Conservation (phyloP, 2,329 filamentous ascomycete species). For the Fusarium dlaminii region DNA sequence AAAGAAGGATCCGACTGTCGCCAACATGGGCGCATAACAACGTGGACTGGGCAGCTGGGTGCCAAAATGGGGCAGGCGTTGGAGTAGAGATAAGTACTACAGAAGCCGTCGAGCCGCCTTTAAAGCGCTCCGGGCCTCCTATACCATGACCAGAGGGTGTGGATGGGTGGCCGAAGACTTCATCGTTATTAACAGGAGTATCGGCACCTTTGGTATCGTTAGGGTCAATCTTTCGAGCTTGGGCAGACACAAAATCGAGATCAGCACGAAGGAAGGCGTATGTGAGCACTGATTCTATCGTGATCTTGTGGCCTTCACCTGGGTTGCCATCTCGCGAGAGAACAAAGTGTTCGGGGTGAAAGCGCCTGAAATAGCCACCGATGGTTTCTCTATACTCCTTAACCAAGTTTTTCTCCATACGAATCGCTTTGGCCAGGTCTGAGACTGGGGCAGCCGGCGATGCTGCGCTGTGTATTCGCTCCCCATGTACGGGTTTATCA, state of each 20-base stretch:
- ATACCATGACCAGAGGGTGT: conserved; percentile 70
- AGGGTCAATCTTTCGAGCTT: conserved; percentile 81
- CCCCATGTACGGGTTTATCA: conserved; percentile 50
- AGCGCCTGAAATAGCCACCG: conserved; percentile 93
- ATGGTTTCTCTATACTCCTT: conserved; percentile 83
- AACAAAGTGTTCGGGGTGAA: conserved; percentile 81
- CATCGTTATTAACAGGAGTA: conserved; percentile 82
- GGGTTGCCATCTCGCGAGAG: conserved; percentile 47
- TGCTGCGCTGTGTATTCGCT: conserved; percentile 50
- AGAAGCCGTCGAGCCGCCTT: conserved; percentile 92
- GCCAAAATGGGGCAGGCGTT: conserved; percentile 93
- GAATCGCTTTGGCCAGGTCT: conserved; percentile 69
- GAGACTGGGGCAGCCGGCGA: conserved; percentile 61
- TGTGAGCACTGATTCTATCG: conserved; percentile 80
- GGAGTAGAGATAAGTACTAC: conserved; percentile 92
- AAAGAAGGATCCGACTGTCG: conserved; percentile 90
- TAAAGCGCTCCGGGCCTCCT: conserved; percentile 81
- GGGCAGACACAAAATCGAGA: conserved; percentile 90
- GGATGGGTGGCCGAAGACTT: conserved; percentile 74
- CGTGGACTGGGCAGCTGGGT: conserved; percentile 85
- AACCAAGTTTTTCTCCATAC: conserved; percentile 77
- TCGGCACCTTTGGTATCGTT: conserved; percentile 77
- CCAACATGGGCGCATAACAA: conserved; percentile 90
- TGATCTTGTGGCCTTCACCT: conserved; percentile 55
- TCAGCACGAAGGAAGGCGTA: conserved; percentile 96